phyloP scores from a whole-genome alignment of 768 basidiomycete genomes.

The Suillus subaureus region DNA sequence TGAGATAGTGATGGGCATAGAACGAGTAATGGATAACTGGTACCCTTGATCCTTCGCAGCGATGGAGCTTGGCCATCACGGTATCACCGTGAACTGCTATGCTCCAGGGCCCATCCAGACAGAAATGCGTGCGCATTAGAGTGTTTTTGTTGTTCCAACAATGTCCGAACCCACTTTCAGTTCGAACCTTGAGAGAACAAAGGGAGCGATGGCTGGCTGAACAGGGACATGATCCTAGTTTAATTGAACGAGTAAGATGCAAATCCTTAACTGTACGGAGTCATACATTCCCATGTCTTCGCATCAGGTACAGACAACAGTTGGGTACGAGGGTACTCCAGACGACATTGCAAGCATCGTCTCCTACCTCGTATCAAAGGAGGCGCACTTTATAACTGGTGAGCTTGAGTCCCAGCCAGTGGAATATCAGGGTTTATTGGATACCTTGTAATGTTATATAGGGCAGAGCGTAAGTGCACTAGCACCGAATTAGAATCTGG shows the following conservation, averaged over 20 bases:
- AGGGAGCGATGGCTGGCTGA: background rate
- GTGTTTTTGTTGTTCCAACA: background rate
- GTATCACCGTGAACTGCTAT: conserved; percentile 38
- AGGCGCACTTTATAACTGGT: conserved; percentile 32
- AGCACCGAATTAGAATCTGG: background rate
- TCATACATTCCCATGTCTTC: background rate
- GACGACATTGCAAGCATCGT: conserved; percentile 30
- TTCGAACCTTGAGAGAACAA: background rate
- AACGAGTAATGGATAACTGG: background rate
- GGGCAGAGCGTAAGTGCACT: background rate
- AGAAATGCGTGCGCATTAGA: conserved; percentile 14
- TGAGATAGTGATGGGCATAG: conserved; percentile 1
- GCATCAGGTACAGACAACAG: background rate
- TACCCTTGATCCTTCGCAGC: background rate
- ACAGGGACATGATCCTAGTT: background rate
- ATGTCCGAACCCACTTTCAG: background rate
- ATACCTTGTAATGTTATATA: background rate
- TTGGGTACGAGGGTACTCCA: conserved; percentile 16
- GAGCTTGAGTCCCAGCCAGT: conserved; percentile 3
- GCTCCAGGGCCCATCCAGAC: conserved; percentile 35
- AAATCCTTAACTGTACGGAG: background rate
- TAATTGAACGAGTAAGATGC: background rate
- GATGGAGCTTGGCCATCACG: conserved; percentile 27
- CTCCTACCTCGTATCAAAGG: conserved; percentile 34
- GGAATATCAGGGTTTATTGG: background rate